A percentile compares a stretch with the other conserved stretches of the same genome.
These are phyloP conservation scores for Draba incana DNA, from an alignment of 345 rosid genomes.

Conservation along the genomic window DNA sequence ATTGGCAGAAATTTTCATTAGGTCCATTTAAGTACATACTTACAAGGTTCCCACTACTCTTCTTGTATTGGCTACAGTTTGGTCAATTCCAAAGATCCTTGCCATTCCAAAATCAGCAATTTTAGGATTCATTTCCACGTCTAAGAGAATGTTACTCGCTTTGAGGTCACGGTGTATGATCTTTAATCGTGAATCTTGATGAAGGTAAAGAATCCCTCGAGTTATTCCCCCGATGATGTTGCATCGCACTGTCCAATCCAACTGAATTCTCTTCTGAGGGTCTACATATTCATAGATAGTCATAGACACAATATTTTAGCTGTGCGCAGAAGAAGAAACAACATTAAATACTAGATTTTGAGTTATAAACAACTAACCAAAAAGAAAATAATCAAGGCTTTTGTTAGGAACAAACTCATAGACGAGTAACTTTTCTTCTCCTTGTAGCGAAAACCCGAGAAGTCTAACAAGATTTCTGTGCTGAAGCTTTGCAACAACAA, in stretches of 20 bases:
- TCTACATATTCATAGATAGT: conserved; percentile 29
- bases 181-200: conserved; percentile 44
- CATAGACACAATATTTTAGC: background rate
- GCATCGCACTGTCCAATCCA: conserved; percentile 14
- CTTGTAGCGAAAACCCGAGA: conserved; percentile 50
- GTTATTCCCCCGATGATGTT: conserved; percentile 25
- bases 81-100: conserved; percentile 6
- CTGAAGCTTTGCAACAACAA: conserved; percentile 52
- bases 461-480: conserved; percentile 57
- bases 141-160: conserved; percentile 41
- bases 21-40: background rate
- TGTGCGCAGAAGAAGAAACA: background rate
- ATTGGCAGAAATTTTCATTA: background rate
- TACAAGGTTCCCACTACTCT: conserved; percentile 35
- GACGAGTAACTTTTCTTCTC: conserved; percentile 47
- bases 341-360: background rate
- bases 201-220: conserved; percentile 41
- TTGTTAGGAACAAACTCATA: conserved; percentile 51
- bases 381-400: conserved; percentile 48
- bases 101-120: conserved; percentile 29
- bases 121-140: conserved; percentile 28
- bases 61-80: background rate
- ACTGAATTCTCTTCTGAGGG: conserved; percentile 3
- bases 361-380: conserved; percentile 1
- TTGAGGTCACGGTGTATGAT: conserved; percentile 45